Evolutionary conservation across 306 rosid species (phyloP), one percentile per base, ranked within the genome.

Genomic region (Notholithocarpus densiflorus): DNA sequence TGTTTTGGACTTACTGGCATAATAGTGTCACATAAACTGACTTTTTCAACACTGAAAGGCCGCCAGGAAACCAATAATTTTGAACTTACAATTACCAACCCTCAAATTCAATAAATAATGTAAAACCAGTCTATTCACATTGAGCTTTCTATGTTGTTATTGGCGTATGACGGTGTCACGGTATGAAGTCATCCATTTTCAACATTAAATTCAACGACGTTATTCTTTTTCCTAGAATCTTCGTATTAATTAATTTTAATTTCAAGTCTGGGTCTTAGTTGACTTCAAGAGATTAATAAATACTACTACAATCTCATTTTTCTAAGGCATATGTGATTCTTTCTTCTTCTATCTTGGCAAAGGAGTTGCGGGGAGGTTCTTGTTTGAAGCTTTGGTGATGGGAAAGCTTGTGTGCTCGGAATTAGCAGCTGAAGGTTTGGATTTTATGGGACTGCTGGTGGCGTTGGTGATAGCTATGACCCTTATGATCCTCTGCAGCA

Each of bases 401-500:
- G 79, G 82, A 21, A 91, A 87, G 83, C 5, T 82, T 23, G 15
- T 80, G 34, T 82, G 87, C 80, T 51, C 70, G 18, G 80, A 45
- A 21, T 2, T 56, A 31, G 57, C 69, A 31, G 57, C 69, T 62
- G 88, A 37, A 24, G 82, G 82, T 34, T 37, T 76, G 10, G 60
- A 43, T 72, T 55, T 82, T 17, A 59, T 48, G 32, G 80, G 83
- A 60, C 52, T 88, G 26, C 31, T 85, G 5, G 4, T 85, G 83
- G 78, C 56, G 27, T 3, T 85, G 32, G 79, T 76, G 76, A 69
- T 78, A 74, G 86, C 85, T 48, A 76, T 86, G 48, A 51, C 74
- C 6, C 82, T 88, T 19, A 56, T 86, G 82, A 17, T 82, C 88
- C 61, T 84, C 82, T 84, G 85, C 79, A 72, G 8, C 26, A 48